Conservation (phyloP, 441 rosid genomes). For the Adansonia rubrostipa region DNA sequence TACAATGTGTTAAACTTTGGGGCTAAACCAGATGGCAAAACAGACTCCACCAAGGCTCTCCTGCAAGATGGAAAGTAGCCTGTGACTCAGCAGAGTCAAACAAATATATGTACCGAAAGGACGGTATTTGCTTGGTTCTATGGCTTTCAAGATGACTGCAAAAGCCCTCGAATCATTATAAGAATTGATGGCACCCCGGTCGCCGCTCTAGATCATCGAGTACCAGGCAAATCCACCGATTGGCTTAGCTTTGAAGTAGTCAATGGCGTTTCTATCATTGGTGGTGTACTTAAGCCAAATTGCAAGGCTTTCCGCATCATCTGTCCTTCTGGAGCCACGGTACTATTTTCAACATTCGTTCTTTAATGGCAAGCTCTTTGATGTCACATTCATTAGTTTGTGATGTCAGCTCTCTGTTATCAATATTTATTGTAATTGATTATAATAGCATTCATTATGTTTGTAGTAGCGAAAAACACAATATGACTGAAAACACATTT, state of each 20-base stretch:
- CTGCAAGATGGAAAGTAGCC: constrained; percentile 51
- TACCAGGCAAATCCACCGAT: constrained; percentile 38
- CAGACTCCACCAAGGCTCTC: constrained; percentile 47
- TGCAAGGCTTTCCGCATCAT: constrained; percentile 46
- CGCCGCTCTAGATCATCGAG: constrained; percentile 46
- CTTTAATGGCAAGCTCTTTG: background rate
- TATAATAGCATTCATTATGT: no score
- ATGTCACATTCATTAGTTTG: no score
- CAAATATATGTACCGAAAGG: constrained; percentile 46
- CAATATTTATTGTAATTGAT: no score
- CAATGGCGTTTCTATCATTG: constrained; percentile 40
- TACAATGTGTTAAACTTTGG: constrained; percentile 30
- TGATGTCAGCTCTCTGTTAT: no score
- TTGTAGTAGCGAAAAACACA: no score
- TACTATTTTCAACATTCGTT: constrained; percentile 1
- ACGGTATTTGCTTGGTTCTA: constrained; percentile 41
- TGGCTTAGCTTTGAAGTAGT: constrained; percentile 56
- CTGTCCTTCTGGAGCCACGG: constrained; percentile 60
- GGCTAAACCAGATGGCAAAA: constrained; percentile 49
- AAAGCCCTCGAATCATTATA: constrained; percentile 43
- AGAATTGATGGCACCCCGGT: constrained; percentile 48
- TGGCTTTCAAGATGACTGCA: constrained; percentile 60
- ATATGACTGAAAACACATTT: no score
- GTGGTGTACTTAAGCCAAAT: constrained; percentile 53
- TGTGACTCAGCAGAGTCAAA: constrained; percentile 43